These are phyloP conservation scores for Jamesozyma piceae DNA, from an alignment of 805 yeast genomes.

Conservation along the genomic window DNA sequence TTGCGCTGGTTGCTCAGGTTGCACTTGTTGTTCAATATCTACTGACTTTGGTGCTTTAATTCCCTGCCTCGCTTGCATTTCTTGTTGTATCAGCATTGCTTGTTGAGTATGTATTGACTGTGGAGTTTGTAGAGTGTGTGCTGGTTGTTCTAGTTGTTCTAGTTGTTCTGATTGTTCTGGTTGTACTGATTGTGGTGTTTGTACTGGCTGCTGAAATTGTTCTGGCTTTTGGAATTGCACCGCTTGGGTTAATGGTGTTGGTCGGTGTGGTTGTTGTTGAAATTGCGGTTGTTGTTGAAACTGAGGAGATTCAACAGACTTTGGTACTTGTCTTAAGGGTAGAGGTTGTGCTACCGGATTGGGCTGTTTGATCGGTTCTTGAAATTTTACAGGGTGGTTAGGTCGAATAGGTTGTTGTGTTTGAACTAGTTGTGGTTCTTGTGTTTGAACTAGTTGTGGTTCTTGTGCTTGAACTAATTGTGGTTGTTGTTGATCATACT, in stretches of 20 bases:
- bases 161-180: slow-evolving; percentile 1
- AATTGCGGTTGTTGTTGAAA: not conserved
- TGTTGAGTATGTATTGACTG: too few species aligned
- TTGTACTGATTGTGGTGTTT: slow-evolving; percentile 2
- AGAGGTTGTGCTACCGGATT: too few species aligned
- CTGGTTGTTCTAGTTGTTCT: not conserved
- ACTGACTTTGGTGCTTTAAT: too few species aligned
- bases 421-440: not conserved
- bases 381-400: too few species aligned
- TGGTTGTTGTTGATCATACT: not conserved
- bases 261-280: not conserved
- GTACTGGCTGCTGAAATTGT: not conserved
- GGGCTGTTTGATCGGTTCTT: too few species aligned
- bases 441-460: not conserved
- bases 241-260: not conserved
- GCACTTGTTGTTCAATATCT: too few species aligned
- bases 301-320: too few species aligned
- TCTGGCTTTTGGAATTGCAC: too few species aligned
- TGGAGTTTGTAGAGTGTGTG: not conserved
- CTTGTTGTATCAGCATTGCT: too few species aligned
- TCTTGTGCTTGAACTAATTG: not conserved
- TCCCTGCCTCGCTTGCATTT: too few species aligned
- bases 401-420: not conserved
- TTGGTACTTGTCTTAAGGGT: too few species aligned
- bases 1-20: too few species aligned